Base-by-base conservation (phyloP, 2,329 filamentous ascomycete genomes). In the Cytospora mali region DNA sequence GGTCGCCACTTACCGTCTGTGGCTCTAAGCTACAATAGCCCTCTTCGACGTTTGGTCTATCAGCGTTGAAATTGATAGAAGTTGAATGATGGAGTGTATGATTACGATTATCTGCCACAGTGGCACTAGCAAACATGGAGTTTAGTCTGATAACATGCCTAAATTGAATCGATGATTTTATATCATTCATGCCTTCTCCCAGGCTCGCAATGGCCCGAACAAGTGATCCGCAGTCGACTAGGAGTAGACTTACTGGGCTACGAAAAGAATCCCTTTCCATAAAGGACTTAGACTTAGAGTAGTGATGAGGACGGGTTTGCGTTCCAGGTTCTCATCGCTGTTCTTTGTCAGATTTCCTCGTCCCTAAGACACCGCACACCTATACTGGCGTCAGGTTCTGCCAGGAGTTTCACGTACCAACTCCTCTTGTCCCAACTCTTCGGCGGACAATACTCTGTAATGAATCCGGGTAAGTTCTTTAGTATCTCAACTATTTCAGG, bases 1-100 rank as follows among this genome's bases (percentile, higher is more conserved):
- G 80, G 90, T 97, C 63, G 91, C 88, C 23, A 95, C 91, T 1
- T 95, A 85, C 74, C 86, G 89, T 71, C 77, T 94, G 67, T 76
- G 83, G 69, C 68, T 84, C 50, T 82, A 78, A 75, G 50, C 33
- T 16, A 29, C 39, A 21, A 14, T 14, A 25, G 1, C 67, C 68
- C 51, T 55, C 14, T 18, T 46, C 42, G n/a, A 21, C 42, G 42
- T 46, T 46, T 46, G 42, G 42, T 50, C 25, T 35, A 46, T 23
- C 42, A 23, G 42, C n/a, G 42, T 21, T n/a, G 42, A 18, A n/a
- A 9, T 2, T 10, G 18, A 10, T 21, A n/a, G n/a, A 16, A 16
- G 14, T 4, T 13, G 33, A 18, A 16, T 16, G 33, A 35, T 2
- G 31, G 35, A 18, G 42, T 46, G 42, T 46, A 46, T 21, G n/a